Base-by-base conservation (phyloP, 768 basidiomycete species). In the Gymnopilus dilepis region DNA sequence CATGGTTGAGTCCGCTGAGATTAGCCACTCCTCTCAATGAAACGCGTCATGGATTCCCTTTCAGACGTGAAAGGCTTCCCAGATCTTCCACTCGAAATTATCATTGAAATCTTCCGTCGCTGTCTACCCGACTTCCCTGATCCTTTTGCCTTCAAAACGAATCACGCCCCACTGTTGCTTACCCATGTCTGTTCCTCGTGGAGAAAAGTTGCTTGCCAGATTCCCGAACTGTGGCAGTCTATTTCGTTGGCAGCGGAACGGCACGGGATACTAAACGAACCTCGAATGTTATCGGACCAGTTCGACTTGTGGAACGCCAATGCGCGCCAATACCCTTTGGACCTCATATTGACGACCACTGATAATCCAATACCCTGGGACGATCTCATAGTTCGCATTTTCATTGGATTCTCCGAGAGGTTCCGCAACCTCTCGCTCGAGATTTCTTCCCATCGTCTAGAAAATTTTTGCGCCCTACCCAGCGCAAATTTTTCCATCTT, bases 121-220 rank as follows among this genome's bases (percentile, higher is more conserved):
- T 58, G 56, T 45, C 56, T 58, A 12, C 41, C 56, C 21, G 30
- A 28, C 2, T 28, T 15, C 15, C 19, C 24, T 33, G 13, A 26
- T 45, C 19, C 13, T 6, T 19, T 6, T 19, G 41, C 56, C 8
- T 12, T 34, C n/a, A n/a, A 58, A 45, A 21, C 56, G 8, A 15
- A 11, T 15, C 28, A 8, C 6, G 56, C 56, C 24, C 56, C 56
- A 7, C 22, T 58, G 6, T 42, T 58, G n/a, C 56, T 58, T n/a
- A 58, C 56, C 21, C 56, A 58, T 33, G 41, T 58, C 19, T 58
- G 56, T n/a, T 58, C 56, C 3, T 58, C 43, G n/a, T 58, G 56
- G 56, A 37, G 56, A n/a, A 21, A 37, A 15, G 28, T 47, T 15
- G 56, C 42, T 17, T 45, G n/a, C 17, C 7, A 13, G 4, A 17